A percentile compares a stretch with the other conserved stretches of the same genome.
Conservation (phyloP, 2,329 filamentous ascomycete genomes). For the Rhinocladiella similis region DNA sequence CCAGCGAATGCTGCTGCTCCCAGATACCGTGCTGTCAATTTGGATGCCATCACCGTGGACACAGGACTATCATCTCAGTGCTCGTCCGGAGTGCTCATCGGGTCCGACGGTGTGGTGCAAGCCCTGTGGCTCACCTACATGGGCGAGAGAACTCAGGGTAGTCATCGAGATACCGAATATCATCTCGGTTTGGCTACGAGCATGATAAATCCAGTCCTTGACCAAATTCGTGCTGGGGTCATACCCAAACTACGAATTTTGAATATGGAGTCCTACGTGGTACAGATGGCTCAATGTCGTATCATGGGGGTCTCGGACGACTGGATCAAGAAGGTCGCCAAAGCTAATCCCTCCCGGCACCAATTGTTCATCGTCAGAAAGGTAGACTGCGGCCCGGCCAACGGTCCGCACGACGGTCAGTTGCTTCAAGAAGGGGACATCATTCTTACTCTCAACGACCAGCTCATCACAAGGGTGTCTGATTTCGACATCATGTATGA, state of each 20-base stretch:
- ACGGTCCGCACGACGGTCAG: conserved; percentile 38
- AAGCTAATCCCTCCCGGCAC: conserved; percentile 86
- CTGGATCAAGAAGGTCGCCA: conserved; percentile 88
- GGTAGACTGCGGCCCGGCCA: conserved; percentile 63
- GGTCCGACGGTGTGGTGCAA: conserved; percentile 87
- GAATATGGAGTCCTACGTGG: conserved; percentile 89
- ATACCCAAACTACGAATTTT: conserved; percentile 84
- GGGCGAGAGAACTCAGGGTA: conserved; percentile 77
- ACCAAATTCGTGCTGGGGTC: conserved; percentile 76
- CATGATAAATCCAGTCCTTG: conserved; percentile 82
- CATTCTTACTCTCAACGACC: conserved; percentile 83
- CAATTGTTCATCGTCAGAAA: conserved; percentile 99
- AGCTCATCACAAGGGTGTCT: conserved; percentile 87
- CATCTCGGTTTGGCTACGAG: conserved; percentile 90
- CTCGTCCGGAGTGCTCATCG: conserved; percentile 87
- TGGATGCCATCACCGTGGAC: conserved; percentile 96
- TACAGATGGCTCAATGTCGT: conserved; percentile 94
- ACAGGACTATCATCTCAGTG: conserved; percentile 89
- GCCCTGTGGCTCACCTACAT: conserved; percentile 97
- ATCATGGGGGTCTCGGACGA: conserved; percentile 97
- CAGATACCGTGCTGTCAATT: conserved; percentile 89
- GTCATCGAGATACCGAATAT: conserved; percentile 90
- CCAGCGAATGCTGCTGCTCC: conserved; percentile 90
- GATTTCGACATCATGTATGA: conserved; percentile 97
- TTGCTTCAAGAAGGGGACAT: conserved; percentile 87